Base-by-base conservation (phyloP, 208 protist species). In the Trypanosomatidae sp. region DNA sequence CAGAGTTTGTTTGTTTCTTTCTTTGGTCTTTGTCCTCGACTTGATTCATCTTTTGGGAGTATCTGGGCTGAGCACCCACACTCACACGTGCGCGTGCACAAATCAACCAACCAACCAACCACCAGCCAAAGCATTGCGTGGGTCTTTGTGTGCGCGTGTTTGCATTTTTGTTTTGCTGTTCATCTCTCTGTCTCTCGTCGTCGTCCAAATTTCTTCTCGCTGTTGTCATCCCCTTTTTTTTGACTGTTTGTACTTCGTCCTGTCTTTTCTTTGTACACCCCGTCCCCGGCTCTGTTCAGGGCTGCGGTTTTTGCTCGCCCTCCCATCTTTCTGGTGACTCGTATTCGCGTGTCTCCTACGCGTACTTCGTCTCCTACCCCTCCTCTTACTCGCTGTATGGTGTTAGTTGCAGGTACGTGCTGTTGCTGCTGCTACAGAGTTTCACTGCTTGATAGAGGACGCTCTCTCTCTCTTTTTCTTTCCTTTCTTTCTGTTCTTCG, bases 21-120 rank as follows among this genome's bases (percentile, higher is more conserved):
- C 55, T 79, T 74, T 81, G 77, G 69, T 43, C 13, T 53, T 53
- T 53, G 22, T 55, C 36, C 36, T 39, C 36, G 36, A 6, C 36
- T 39, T 39, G 36, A 39, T 39, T 39, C 36, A 39, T 39, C 36
- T 39, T 39, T 39, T 6, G 36, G 36, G 36, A 3, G 50, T 53
- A 22, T 55, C 22, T 22, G 7, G 22, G 13, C 22, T 22, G 36
- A 6, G 36, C 36, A 39, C 36, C 36, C 36, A 39, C 36, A 39
- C 36, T 39, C 36, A 39, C 36, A 39, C 36, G 36, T 39, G 36
- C 36, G 36, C 36, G 22, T 3, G 50, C 50, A 28, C 50, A 55
- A 28, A 55, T 2, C 25, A 55, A 39, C 36, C 36, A 39, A 39
- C 36, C 36, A 39, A 5, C 36, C 36, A 39, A 39, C 36, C 36